Conservation (phyloP, 306 rosid genomes). For the Sicyos edulis region DNA sequence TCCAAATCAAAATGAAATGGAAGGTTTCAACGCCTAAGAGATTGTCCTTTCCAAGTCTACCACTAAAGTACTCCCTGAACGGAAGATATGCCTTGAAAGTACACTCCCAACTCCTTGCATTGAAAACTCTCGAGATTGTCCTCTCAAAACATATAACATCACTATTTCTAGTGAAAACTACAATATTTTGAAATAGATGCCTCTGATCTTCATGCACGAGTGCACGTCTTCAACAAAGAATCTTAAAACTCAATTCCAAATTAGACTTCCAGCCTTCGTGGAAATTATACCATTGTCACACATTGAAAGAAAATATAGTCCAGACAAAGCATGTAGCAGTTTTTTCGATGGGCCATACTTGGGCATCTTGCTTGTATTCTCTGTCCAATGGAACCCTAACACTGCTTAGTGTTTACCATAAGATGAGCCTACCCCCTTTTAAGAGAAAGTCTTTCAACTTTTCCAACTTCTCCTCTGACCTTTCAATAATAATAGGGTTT, state of each 20-base stretch:
- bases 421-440: not conserved
- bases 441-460: not conserved
- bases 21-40: not conserved
- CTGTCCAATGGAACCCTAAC: not conserved
- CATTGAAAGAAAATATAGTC: not conserved
- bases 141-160: not conserved
- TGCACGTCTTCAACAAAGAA: slow-evolving; percentile 5
- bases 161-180: not conserved
- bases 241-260: not conserved
- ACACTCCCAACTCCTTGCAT: not conserved
- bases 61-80: too few species aligned
- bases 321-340: not conserved
- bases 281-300: not conserved
- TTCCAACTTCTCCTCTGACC: not conserved
- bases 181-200: not conserved
- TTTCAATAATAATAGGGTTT: not conserved
- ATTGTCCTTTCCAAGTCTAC: not conserved
- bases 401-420: not conserved
- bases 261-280: not conserved
- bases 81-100: not conserved
- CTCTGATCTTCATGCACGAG: not conserved
- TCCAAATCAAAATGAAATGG: not conserved
- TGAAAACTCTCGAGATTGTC: not conserved
- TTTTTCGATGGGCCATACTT: not conserved
- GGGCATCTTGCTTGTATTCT: not conserved